A percentile compares a stretch with the other conserved stretches of the same genome.
These are phyloP conservation scores for Leishmania arabica DNA, from an alignment of 208 protist genomes.

Conservation along the genomic window DNA sequence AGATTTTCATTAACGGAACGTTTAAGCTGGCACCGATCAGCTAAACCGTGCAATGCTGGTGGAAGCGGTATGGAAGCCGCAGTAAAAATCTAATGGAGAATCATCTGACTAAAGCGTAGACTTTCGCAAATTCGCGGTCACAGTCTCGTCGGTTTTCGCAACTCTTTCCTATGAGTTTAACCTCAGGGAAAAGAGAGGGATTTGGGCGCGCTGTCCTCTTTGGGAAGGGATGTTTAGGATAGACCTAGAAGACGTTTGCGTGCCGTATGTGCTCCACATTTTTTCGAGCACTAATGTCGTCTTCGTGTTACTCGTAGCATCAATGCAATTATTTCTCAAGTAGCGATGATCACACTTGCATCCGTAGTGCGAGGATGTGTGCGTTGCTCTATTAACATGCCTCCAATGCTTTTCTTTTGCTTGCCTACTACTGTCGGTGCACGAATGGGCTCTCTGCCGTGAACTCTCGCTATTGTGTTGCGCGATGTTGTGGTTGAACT, in stretches of 20 bases:
- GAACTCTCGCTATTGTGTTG: neutral
- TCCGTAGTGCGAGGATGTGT: neutral
- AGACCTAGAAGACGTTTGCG: neutral
- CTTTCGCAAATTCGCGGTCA: neutral
- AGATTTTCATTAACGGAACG: conserved; percentile 84
- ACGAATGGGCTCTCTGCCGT: neutral
- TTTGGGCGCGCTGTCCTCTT: neutral
- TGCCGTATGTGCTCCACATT: neutral
- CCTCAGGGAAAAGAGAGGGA: neutral
- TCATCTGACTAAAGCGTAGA: neutral
- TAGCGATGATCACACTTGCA: neutral
- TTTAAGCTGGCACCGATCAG: conserved; percentile 37
- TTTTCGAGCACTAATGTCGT: neutral
- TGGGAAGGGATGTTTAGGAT: neutral
- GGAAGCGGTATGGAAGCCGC: no score
- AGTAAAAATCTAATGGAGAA: neutral
- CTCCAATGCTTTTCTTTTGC: neutral
- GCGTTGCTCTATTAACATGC: neutral
- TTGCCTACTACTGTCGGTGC: neutral
- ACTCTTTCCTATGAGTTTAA: neutral
- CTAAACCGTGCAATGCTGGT: neutral
- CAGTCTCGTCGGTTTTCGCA: neutral
- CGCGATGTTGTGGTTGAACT: neutral
- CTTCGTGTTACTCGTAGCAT: neutral
- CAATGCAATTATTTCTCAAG: neutral